Conservation (phyloP, 2,329 filamentous ascomycete genomes). For the Pezicula rhizophila region DNA sequence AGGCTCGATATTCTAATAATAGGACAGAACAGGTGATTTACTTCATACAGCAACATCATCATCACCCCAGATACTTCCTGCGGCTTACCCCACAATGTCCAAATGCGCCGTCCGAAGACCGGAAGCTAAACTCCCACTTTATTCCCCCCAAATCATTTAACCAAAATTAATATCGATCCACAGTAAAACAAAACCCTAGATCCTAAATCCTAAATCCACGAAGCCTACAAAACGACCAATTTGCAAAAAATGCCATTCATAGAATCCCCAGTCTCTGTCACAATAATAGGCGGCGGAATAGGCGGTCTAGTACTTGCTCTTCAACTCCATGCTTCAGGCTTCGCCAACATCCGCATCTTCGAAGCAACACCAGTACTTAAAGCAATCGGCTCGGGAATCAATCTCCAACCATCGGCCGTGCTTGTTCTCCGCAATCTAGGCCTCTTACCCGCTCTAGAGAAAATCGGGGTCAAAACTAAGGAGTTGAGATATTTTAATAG, state of each 20-base stretch:
- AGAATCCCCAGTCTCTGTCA: conserved; percentile 9
- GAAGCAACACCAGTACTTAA: conserved; percentile 35
- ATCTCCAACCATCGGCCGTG: conserved; percentile 39
- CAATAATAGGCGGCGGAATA: conserved; percentile 28
- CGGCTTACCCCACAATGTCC: no score
- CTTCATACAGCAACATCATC: no score
- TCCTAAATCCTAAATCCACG: no score
- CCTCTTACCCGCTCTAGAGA: conserved; percentile 32
- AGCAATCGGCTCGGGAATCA: conserved; percentile 39
- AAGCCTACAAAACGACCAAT: background rate
- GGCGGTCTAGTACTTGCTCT: conserved; percentile 21
- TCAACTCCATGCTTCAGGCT: conserved; percentile 25
- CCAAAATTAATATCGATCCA: no score
- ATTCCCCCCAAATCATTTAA: no score
- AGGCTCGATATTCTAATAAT: no score
- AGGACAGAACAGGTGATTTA: no score
- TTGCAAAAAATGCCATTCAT: conserved; percentile 1
- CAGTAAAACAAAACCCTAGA: no score
- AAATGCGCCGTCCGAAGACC: no score
- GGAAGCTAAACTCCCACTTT: no score
- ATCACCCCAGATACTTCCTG: no score
- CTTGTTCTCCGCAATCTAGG: conserved; percentile 38
- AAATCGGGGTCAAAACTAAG: conserved; percentile 33
- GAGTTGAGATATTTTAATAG: conserved; percentile 40
- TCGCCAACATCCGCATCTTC: conserved; percentile 36